Conservation (phyloP, 2,329 filamentous ascomycete genomes). For the Tolypocladium ovalisporum region DNA sequence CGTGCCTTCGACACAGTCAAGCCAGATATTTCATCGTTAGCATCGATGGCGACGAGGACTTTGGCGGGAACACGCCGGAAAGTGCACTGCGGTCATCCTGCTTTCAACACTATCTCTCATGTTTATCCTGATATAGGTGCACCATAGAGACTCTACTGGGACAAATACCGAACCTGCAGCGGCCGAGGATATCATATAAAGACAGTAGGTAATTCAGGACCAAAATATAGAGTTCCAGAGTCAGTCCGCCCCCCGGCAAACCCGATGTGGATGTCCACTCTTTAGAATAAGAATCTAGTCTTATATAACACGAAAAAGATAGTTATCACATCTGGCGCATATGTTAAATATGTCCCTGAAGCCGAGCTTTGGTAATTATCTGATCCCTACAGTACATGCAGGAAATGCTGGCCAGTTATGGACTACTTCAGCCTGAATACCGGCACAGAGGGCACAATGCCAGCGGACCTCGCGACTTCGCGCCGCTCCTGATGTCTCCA, state of each 20-base stretch:
- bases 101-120: neutral
- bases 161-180: neutral
- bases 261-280: neutral
- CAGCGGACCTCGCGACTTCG: too few species aligned
- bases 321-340: neutral
- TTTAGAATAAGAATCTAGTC: neutral
- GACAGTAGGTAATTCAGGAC: neutral
- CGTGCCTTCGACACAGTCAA: neutral
- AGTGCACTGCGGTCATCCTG: neutral
- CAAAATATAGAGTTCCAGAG: too few species aligned
- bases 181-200: neutral
- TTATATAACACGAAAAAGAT: neutral
- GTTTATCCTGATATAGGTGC: neutral
- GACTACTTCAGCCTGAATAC: neutral
- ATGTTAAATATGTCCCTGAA: neutral
- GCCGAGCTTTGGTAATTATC: neutral
- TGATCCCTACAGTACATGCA: neutral
- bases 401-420: neutral
- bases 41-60: neutral
- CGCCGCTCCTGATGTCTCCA: too few species aligned
- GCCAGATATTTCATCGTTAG: neutral
- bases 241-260: neutral
- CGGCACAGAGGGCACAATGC: neutral
- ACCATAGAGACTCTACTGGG: neutral
- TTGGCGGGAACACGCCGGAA: neutral